Evolutionary conservation across 1,284 basidiomycete genomes (phyloP), one percentile per base, ranked within the genome.

Genomic region (Puccinia brachypodii): DNA sequence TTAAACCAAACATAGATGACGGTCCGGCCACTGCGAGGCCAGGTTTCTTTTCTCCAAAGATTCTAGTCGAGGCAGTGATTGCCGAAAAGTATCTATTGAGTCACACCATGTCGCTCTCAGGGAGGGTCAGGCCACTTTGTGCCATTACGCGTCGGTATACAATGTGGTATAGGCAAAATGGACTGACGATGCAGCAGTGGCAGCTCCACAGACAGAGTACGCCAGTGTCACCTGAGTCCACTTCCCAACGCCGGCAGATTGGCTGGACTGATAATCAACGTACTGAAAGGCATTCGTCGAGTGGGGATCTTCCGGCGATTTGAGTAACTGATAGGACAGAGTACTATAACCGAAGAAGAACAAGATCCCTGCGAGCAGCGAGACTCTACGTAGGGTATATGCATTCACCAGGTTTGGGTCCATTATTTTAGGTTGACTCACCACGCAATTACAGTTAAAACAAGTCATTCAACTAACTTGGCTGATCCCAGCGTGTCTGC

Each of bases 131-230:
- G 13, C 22, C 11, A 64, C 9, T 3, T 62, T 56, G 8, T 36
- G 44, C n/a, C n/a, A n/a, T n/a, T n/a, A n/a, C n/a, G n/a, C n/a
- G n/a, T n/a, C 28, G 44, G 22, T 53, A n/a, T 47, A 71, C 2
- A n/a, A 31, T 33, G 4, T n/a, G 31, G 6, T 31, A 14, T 58
- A 25, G 31, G 1, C 11, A 36, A 11, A 60, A 40, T 22, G 28
- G 64, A 78, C 76, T 69, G 22, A 78, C 76, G 76, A 68, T 56
- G 64, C 76, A 47, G 62, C 64, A 31, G 76, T 78, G 4, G 76
- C 76, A 31, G 28, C 53, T 38, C 76, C 76, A 42, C 76, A 78
- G 28, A 78, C 19, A 16, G 76, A 78, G 58, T 78, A 78, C 22
- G 76, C 64, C 36, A 58, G 33, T 31, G 66, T 78, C 2, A 58